Evolutionary conservation across 2,329 filamentous ascomycete genomes (phyloP), one percentile per base, ranked within the genome.

Genomic region (Xylogone sp.): DNA sequence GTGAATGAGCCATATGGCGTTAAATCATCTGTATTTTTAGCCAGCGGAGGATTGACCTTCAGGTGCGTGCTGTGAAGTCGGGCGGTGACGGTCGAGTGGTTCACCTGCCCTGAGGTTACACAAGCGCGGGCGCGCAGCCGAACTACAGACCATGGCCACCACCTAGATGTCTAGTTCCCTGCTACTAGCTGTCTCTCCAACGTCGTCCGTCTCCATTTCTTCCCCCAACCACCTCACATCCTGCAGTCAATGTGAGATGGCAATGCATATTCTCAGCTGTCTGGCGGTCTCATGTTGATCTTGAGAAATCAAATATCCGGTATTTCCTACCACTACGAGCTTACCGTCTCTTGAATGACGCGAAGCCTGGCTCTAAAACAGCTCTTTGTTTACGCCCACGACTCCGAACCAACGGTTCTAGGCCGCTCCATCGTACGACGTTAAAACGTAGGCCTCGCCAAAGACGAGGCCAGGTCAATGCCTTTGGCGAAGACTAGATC

Each of bases 1-100:
- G 29, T 21, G 53, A 34, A 10, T 18, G 27, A 10, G 45, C 48
- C 58, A 61, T 59, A 6, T 10, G 21, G 13, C 8, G 21, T 46
- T 22, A 20, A 20, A 42, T 16, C 7, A 12, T 21, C 16, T 5
- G 12, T 8, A 42, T 21, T 20, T 48, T 3, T n/a, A 24, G 45
- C 21, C n/a, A 4, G 9, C 7, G 45, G n/a, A 29, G 12, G 16
- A 18, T 13, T 16, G 13, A 16, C 10, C n/a, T 39, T 7, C n/a
- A 39, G 34, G 34, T 16, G n/a, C 34, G 4, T 39, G 34, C 34
- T 39, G 34, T 13, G 34, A 18, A 13, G n/a, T 16, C 13, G 12
- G 34, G 5, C n/a, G 34, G 8, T 39, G 34, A 4, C n/a, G 34
- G 34, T 16, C n/a, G 8, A 13, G 34, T 39, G 12, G 34, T 39